Evolutionary conservation across 1,284 basidiomycete genomes (phyloP), one percentile per base, ranked within the genome.

Genomic region (Papiliotrema flavescens): DNA sequence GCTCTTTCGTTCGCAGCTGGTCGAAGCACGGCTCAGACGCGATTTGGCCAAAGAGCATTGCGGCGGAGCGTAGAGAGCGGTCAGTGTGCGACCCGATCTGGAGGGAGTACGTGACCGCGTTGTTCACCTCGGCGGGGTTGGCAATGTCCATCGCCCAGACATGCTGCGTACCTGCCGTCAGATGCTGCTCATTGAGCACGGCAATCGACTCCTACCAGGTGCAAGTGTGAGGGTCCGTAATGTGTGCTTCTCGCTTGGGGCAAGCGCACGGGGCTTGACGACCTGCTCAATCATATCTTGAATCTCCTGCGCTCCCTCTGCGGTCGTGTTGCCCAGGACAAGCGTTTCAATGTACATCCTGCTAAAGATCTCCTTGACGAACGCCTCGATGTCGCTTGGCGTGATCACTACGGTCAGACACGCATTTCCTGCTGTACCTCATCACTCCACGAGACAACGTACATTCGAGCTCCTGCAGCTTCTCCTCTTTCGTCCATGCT

Each of bases 21-120:
- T 96, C 88, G 77, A 98, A 99, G n/a, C 87, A 83, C 0, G 95
- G 94, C 68, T 98, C 96, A 11, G 82, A 79, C 35, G 91, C 79
- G 57, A 96, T 87, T 66, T 92, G 91, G 0, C 82, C 81, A 22
- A 82, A 75, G 1, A 81, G 62, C 13, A 72, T 62, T 2, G 78
- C 61, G 34, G 68, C 63, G 7, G 73, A 69, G 15, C 79, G 72
- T 15, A 76, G 56, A 4, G 48, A 70, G 26, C 82, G 79, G 47
- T 92, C 90, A 34, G 68, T 62, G 6, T 69, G 49, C 41, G 79
- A 67, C 35, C 79, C 78, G 54, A 88, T 80, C 69, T 90, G 84
- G 51, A 87, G 74, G 69, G 85, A 89, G 76, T 93, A 94, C 2
- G 85, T 84, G 59, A 95, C 72, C 19, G 86, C 83, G 17, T 87